These are phyloP conservation scores for Kuraishia molischiana DNA, from an alignment of 805 yeast genomes.

Conservation along the genomic window DNA sequence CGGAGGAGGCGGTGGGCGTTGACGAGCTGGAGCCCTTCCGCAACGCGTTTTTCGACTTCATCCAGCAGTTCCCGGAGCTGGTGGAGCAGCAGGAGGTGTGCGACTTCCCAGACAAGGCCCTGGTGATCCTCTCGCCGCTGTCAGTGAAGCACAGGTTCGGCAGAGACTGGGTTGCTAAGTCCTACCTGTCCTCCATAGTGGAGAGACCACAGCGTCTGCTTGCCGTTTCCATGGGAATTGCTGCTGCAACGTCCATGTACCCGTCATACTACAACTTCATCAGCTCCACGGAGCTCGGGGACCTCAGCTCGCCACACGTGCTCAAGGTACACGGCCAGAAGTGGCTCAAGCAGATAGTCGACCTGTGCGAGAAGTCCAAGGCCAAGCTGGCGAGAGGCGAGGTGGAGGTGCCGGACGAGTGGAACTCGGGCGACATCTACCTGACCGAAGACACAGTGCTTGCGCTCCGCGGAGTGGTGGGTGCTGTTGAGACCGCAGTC, in stretches of 20 bases:
- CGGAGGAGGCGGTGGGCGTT: background rate
- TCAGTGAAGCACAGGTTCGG: constrained; percentile 67
- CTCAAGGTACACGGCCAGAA: constrained; percentile 59
- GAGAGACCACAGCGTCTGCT: constrained; percentile 75
- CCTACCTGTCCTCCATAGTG: constrained; percentile 58
- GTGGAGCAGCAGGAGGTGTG: constrained; percentile 1
- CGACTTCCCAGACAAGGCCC: constrained; percentile 31
- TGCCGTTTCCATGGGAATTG: constrained; percentile 70
- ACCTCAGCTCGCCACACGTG: constrained; percentile 52
- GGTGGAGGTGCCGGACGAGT: constrained; percentile 68
- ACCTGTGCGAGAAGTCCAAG: constrained; percentile 50
- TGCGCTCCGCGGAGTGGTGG: constrained; percentile 71
- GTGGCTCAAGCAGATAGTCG: constrained; percentile 55
- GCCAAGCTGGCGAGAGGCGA: constrained; percentile 39
- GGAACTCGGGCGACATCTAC: constrained; percentile 83
- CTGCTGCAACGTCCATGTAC: constrained; percentile 61
- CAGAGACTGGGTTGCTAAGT: constrained; percentile 66
- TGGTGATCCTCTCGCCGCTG: constrained; percentile 58
- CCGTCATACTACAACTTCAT: constrained; percentile 47
- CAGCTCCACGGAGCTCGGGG: constrained; percentile 35
- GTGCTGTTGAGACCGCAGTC: constrained; percentile 63
- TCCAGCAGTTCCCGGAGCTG: background rate
- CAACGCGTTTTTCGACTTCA: background rate
- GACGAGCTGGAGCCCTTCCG: constrained; percentile 1
- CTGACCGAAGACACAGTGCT: constrained; percentile 52